Evolutionary conservation across 2,329 filamentous ascomycete species (phyloP), one percentile per base, ranked within the genome.

Genomic region (Pezicula neosporulosa): DNA sequence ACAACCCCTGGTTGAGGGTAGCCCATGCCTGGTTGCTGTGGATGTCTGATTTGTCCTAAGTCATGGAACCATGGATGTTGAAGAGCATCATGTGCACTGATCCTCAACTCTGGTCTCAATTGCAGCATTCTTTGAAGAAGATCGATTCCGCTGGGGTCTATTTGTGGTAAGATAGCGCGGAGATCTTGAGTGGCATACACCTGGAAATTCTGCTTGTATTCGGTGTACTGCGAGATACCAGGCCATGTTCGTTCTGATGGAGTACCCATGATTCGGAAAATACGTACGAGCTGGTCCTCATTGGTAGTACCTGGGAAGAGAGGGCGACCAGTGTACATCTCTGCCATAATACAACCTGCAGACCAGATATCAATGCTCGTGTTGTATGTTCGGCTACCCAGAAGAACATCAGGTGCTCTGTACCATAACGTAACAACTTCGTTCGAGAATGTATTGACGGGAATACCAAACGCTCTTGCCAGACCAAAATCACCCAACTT

Each of bases 301-400:
- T 99, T 99, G 36, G 94, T 97, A 2, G 94, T 99, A 52, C 94
- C 94, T 0, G 94, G 94, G 74, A 99, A 99, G 6, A 99, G 80
- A 0, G 94, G 94, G 16, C 94, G 83, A 4, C 94, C 94, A 0
- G 93, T 97, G 71, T 95, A 97, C 91, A 99, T 97, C 73, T 99
- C 94, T 9, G 94, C 94, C 94, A 99, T 97, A 77, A 99, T 99
- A 71, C 94, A 99, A 51, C 94, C 94, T 6, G 94, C 94, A 6
- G 90, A 96, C 94, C 94, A 99, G 68, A 99, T 97, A 66, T 99
- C 94, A 69, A 99, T 97, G 72, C 90, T 96, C n/a, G 94, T 99
- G 73, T 96, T 99, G 76, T 99, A 99, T 19, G 94, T 97, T 59
- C 94, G 80, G 63, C 89, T 94, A 48, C 94, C 94, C 43, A 99